Percentiles rank a stretch among this genome's conserved stretches.
Conservation (phyloP, 2,329 filamentous ascomycete genomes). For the Didymella arachidicola region DNA sequence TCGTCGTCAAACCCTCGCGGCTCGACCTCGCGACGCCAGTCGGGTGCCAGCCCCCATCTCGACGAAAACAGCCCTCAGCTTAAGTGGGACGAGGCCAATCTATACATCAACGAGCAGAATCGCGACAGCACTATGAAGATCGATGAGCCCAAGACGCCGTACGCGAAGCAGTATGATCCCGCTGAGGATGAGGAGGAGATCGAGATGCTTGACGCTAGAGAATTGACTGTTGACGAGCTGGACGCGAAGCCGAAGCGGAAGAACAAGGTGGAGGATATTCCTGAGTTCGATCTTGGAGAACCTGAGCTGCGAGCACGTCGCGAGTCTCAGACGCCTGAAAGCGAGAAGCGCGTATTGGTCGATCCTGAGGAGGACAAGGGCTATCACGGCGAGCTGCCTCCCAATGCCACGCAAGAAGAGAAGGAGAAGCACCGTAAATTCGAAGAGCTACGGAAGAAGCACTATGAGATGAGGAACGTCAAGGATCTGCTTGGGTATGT, state of each 20-base stretch:
- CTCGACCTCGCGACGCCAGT: conserved; percentile 76
- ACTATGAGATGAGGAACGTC: conserved; percentile 98
- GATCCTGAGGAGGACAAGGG: conserved; percentile 59
- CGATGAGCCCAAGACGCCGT: conserved; percentile 97
- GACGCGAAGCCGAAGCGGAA: conserved; percentile 64
- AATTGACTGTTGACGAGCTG: conserved; percentile 73
- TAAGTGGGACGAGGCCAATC: conserved; percentile 98
- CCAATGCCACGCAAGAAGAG: conserved; percentile 69
- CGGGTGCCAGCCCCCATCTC: conserved; percentile 59
- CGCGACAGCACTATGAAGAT: conserved; percentile 98
- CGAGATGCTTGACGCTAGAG: conserved; percentile 70
- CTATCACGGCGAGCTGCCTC: conserved; percentile 68
- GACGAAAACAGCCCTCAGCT: conserved; percentile 75
- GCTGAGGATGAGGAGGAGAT: conserved; percentile 82
- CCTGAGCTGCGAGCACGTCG: conserved; percentile 67
- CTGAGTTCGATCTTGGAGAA: conserved; percentile 89
- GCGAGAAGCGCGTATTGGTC: conserved; percentile 83
- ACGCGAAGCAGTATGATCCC: conserved; percentile 90
- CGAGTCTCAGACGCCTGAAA: conserved; percentile 51
- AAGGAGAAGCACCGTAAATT: conserved; percentile 91
- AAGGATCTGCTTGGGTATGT: conserved; percentile 79
- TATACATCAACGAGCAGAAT: conserved; percentile 96
- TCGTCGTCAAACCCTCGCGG: conserved; percentile 77
- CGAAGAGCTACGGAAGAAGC: conserved; percentile 89
- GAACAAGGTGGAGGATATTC: conserved; percentile 74